A percentile compares a stretch with the other conserved stretches of the same genome.
Evolutionary conservation across 2,329 filamentous ascomycete species (phyloP).

Genomic region (Teratosphaeria viscida): DNA sequence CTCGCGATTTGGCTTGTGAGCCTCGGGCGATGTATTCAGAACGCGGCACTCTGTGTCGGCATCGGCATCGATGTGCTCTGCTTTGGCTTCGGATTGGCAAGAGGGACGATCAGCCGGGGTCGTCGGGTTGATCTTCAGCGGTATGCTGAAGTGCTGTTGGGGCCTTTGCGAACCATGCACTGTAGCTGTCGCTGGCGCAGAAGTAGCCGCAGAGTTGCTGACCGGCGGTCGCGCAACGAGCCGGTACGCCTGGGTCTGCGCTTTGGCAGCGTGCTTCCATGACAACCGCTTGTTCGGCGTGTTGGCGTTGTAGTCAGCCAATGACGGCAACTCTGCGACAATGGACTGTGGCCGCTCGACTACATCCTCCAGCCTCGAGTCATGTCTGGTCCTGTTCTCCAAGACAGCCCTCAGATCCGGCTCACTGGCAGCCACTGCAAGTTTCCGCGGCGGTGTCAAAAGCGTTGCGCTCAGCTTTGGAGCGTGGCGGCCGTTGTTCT

Average conservation of each 20-base stretch:
- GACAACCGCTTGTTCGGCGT: conserved; percentile 5
- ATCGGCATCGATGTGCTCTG: background rate
- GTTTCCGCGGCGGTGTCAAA: conserved; percentile 1
- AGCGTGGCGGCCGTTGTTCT: background rate
- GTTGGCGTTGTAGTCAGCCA: conserved; percentile 3
- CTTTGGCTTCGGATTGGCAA: background rate
- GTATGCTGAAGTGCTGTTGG: conserved; percentile 17
- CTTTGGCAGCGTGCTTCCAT: conserved; percentile 1
- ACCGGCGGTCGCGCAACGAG: background rate
- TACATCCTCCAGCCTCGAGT: conserved; percentile 11
- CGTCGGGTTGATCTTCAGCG: conserved; percentile 26
- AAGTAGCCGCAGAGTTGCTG: background rate
- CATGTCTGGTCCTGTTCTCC: conserved; percentile 5
- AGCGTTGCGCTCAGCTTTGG: background rate
- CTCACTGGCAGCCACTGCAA: conserved; percentile 5
- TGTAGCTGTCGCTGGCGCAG: background rate
- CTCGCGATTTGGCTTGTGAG: background rate
- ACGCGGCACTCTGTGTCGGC: background rate
- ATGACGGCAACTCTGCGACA: conserved; percentile 12
- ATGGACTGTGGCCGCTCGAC: conserved; percentile 9
- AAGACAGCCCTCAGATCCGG: conserved; percentile 4
- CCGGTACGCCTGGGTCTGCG: background rate
- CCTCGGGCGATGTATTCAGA: background rate
- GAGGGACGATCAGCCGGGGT: conserved; percentile 4
- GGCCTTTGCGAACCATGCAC: background rate